phyloP scores from a whole-genome alignment of 2,329 filamentous ascomycete genomes.

The Talaromyces sp. region DNA sequence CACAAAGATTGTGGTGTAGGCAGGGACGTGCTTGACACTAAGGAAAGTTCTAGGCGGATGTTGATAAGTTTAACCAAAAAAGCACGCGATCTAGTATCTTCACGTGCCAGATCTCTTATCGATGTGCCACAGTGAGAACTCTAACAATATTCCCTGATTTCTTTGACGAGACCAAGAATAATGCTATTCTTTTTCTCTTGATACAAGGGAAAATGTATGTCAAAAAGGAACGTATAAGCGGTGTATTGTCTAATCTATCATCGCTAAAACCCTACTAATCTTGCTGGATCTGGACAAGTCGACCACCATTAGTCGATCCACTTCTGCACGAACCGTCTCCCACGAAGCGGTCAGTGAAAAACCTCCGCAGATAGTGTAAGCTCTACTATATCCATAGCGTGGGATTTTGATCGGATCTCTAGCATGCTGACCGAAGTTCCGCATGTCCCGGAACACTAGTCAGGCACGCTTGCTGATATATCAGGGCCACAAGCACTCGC shows the following conservation, averaged over 20 bases:
- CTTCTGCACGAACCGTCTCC: not conserved
- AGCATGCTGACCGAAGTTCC: slow-evolving; percentile 16
- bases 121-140: not conserved
- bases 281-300: not conserved
- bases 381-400: not conserved
- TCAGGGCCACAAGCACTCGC: not conserved
- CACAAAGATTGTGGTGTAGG: slow-evolving; percentile 9
- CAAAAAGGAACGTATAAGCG: not conserved
- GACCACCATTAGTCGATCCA: not conserved
- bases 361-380: slow-evolving; percentile 2
- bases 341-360: slow-evolving; percentile 29
- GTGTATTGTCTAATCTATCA: slow-evolving; percentile 4
- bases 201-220: not conserved
- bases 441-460: not conserved
- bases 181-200: not conserved
- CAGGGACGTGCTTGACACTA: slow-evolving; percentile 10
- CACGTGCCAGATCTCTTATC: slow-evolving; percentile 19
- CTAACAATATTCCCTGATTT: not conserved
- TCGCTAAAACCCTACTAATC: not conserved
- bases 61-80: slow-evolving; percentile 10
- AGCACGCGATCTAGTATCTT: slow-evolving; percentile 16
- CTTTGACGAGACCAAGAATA: not conserved
- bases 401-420: not conserved
- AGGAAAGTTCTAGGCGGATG: slow-evolving; percentile 5
- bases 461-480: not conserved